phyloP scores from a whole-genome alignment of 1,284 basidiomycete species.

The Inonotus obliquus region DNA sequence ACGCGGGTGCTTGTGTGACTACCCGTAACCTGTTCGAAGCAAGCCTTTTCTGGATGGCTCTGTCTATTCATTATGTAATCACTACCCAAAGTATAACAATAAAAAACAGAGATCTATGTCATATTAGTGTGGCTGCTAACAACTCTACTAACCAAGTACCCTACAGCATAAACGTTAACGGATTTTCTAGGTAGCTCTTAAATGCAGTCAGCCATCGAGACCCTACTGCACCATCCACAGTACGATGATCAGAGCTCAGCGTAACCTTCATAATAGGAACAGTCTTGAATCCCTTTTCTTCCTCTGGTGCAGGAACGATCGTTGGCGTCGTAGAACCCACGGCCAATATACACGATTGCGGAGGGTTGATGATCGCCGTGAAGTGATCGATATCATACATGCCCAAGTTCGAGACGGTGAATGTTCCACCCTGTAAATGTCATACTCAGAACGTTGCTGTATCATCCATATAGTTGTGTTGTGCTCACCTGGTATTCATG shows the following conservation, averaged over 20 bases:
- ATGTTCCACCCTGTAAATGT: constrained; percentile 78
- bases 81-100: no score
- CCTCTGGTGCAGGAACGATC: constrained; percentile 83
- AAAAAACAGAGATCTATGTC: constrained; percentile 12
- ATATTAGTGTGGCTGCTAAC: constrained; percentile 14
- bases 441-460: neutral
- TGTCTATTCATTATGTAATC: neutral
- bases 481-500: constrained; percentile 85
- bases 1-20: neutral
- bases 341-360: constrained; percentile 97
- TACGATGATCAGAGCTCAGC: constrained; percentile 92
- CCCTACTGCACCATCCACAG: constrained; percentile 90
- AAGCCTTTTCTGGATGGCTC: neutral
- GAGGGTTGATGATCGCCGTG: constrained; percentile 99
- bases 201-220: constrained; percentile 91
- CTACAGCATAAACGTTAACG: constrained; percentile 89
- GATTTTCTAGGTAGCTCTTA: constrained; percentile 97
- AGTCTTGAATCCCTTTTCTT: constrained; percentile 91
- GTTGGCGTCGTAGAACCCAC: constrained; percentile 87
- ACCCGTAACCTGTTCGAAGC: neutral
- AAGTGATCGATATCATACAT: constrained; percentile 97
- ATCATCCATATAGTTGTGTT: neutral
- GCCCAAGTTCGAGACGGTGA: constrained; percentile 99
- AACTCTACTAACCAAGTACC: neutral
- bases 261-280: constrained; percentile 95